Conservation (phyloP, 352 stramenopile genomes). For the Globisporangium spinosum region DNA sequence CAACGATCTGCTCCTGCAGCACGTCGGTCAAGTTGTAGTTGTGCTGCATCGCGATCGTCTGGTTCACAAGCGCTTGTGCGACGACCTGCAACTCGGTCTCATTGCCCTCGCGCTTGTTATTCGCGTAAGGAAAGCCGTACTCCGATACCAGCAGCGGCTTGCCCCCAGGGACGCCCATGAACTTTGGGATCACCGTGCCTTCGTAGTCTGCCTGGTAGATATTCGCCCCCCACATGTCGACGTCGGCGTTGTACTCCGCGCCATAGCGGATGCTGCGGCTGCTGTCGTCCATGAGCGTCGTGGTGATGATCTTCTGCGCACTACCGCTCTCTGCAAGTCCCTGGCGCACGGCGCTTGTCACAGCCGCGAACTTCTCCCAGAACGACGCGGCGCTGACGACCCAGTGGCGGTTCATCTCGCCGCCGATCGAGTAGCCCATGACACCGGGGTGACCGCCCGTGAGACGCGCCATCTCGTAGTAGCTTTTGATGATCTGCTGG, state of each 20-base stretch:
- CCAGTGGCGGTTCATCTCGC: slow-evolving; percentile 72
- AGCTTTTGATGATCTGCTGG: slow-evolving; percentile 44
- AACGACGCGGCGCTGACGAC: slow-evolving; percentile 48
- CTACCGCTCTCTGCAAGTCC: slow-evolving; percentile 40
- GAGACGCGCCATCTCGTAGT: slow-evolving; percentile 57
- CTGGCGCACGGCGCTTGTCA: slow-evolving; percentile 47
- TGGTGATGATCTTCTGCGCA: slow-evolving; percentile 75
- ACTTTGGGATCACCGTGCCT: slow-evolving; percentile 49
- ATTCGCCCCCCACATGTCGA: slow-evolving; percentile 72
- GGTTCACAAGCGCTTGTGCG: slow-evolving; percentile 37
- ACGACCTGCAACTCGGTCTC: slow-evolving; percentile 38
- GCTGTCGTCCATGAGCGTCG: slow-evolving; percentile 68
- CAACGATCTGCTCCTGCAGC: slow-evolving; percentile 45
- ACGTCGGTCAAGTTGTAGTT: slow-evolving; percentile 50
- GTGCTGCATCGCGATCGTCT: slow-evolving; percentile 48
- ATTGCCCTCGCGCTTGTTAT: slow-evolving; percentile 38
- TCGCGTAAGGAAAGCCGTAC: slow-evolving; percentile 62
- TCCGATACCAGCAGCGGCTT: slow-evolving; percentile 62
- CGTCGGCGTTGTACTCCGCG: slow-evolving; percentile 41
- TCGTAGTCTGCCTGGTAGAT: slow-evolving; percentile 67
- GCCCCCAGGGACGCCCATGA: slow-evolving; percentile 31
- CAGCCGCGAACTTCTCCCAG: slow-evolving; percentile 56
- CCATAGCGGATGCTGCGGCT: slow-evolving; percentile 41
- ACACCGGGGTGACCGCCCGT: slow-evolving; percentile 46
- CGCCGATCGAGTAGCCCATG: slow-evolving; percentile 73